A percentile compares a stretch with the other conserved stretches of the same genome.
Conservation (phyloP, 1,284 basidiomycete species). For the Mycena sp. region DNA sequence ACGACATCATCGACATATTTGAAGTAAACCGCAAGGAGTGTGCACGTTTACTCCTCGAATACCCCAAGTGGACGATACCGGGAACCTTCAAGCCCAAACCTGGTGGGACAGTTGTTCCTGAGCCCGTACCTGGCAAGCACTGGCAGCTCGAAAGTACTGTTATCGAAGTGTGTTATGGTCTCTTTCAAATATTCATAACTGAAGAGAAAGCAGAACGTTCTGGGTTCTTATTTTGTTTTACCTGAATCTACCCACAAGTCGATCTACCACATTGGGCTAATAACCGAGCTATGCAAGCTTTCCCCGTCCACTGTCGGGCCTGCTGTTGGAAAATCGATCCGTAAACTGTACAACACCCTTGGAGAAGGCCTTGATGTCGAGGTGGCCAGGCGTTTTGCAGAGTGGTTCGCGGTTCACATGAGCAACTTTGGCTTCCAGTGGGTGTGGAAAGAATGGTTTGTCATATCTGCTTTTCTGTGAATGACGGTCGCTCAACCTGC, state of each 20-base stretch:
- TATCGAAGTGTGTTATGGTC: slow-evolving; percentile 66
- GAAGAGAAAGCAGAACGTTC: slow-evolving; percentile 63
- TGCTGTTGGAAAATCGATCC: slow-evolving; percentile 94
- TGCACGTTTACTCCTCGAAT: slow-evolving; percentile 86
- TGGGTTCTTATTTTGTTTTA: slow-evolving; percentile 81
- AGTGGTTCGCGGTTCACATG: slow-evolving; percentile 97
- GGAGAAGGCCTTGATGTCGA: slow-evolving; percentile 89
- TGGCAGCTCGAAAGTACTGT: slow-evolving; percentile 85
- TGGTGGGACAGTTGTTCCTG: slow-evolving; percentile 59
- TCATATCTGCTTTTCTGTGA: slow-evolving; percentile 36
- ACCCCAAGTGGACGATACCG: slow-evolving; percentile 85
- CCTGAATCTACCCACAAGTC: slow-evolving; percentile 83
- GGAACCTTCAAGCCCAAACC: slow-evolving; percentile 86
- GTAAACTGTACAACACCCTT: slow-evolving; percentile 84
- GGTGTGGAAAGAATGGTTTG: slow-evolving; percentile 99
- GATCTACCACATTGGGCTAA: slow-evolving; percentile 89
- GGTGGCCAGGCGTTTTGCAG: slow-evolving; percentile 81
- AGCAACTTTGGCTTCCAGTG: slow-evolving; percentile 98
- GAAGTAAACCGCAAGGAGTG: slow-evolving; percentile 98
- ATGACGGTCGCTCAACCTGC: neutral
- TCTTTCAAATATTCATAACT: slow-evolving; percentile 13
- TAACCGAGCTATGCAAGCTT: slow-evolving; percentile 94
- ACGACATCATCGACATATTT: slow-evolving; percentile 92
- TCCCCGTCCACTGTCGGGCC: slow-evolving; percentile 94
- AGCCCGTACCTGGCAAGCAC: slow-evolving; percentile 65